Base-by-base conservation (phyloP, 2,329 filamentous ascomycete genomes). In the Hymenotorrendiella dingleyae region DNA sequence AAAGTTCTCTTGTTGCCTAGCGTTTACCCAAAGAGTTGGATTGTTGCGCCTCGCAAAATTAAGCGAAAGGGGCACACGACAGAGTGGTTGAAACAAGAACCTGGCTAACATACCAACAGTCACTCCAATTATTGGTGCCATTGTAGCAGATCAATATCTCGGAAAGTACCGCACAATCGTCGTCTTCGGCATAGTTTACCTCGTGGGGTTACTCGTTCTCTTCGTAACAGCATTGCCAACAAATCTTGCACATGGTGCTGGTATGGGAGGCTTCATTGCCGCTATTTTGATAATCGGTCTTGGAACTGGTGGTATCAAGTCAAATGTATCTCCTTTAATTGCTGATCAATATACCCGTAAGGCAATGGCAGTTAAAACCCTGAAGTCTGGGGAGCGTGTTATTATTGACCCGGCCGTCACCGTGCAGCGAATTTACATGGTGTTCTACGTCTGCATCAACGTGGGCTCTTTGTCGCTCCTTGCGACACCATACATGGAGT, bases 401-500 rank as follows among this genome's bases (percentile, higher is more conserved):
- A 76, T 82, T 41, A 67, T 78, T 5, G 78, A 82, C 48, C 78
- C 76, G 0, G 69, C 72, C 34, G 64, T 74, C 32, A 82, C 78
- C 2, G 63, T 77, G 10, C 68, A 73, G 2, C 69, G 76, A 14
- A 54, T 59, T 11, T 56, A 56, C 29, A 36, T 55, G 8, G 42
- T 47, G 60, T 86, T 85, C 59, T 87, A 86, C 64, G 68, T 82
- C 45, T 73, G 80, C 53, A 80, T 85, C 66, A 86, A 86, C 57
- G 55, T 83, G 10, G 84, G 83, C 28, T 73, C 79, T 19, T 44
- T 57, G 7, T 60, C 70, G 23, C 75, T 72, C 36, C 46, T 67
- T 6, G 60, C 63, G 2, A 67, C 64, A 4, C 60, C 61, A 1
- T 69, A 69, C 19, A 53, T 65, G 5, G 68, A 70, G 46, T 61